phyloP scores from a whole-genome alignment of 164 flowering plant genomes.

The Platanus orientalis region DNA sequence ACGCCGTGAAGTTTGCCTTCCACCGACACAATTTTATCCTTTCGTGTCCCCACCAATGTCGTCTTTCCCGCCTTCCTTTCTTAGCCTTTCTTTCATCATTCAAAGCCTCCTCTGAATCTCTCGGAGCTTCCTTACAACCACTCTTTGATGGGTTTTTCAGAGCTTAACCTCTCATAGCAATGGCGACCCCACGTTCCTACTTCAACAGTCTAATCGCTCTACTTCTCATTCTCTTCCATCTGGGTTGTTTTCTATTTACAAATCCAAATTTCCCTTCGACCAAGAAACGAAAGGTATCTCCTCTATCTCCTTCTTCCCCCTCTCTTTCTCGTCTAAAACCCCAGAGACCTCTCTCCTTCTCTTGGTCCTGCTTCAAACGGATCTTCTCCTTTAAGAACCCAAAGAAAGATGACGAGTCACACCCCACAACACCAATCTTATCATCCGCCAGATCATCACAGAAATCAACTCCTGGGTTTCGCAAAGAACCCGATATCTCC shows the following conservation, averaged over 20 bases:
- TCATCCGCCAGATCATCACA: conserved; percentile 19
- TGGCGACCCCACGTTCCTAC: conserved; percentile 23
- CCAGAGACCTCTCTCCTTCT: conserved; percentile 28
- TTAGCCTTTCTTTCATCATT: too few relatives aligned
- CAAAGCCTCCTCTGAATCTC: too few relatives aligned
- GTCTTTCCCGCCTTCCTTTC: too few relatives aligned
- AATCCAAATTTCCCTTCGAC: conserved; percentile 8
- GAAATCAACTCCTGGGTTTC: conserved; percentile 6
- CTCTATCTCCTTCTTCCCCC: conserved; percentile 3
- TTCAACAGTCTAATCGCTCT: conserved; percentile 32
- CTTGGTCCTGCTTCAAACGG: conserved; percentile 41
- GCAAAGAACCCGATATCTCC: conserved; percentile 31
- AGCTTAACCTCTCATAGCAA: conserved; percentile 2
- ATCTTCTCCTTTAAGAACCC: too few relatives aligned
- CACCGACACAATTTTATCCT: too few relatives aligned
- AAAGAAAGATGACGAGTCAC: too few relatives aligned
- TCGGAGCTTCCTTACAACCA: not conserved
- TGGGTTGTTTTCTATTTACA: conserved; percentile 51
- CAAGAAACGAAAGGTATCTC: conserved; percentile 25
- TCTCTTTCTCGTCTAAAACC: conserved; percentile 11
- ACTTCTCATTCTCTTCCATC: conserved; percentile 45
- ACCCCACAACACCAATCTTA: conserved; percentile 12
- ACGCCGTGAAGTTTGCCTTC: too few relatives aligned
- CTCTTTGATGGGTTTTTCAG: not conserved
- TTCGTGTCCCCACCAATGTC: too few relatives aligned